These are phyloP conservation scores for Tinospora cordifolia DNA, from an alignment of 164 flowering plant species.

Conservation along the genomic window DNA sequence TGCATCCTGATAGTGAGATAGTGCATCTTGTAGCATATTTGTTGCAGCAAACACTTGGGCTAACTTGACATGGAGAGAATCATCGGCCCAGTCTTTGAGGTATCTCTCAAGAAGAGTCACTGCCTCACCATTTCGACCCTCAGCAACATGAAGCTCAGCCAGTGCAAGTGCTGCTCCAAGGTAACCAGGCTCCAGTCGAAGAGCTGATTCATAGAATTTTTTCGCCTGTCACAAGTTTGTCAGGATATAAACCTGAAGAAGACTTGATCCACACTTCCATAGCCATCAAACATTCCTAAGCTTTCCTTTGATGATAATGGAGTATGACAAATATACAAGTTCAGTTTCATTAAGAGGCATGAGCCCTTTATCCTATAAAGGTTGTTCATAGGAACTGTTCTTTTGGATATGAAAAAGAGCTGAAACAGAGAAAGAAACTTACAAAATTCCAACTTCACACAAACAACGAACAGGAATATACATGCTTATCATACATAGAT, in stretches of 20 bases:
- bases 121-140: conserved; percentile 85
- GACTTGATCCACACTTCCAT: too few relatives aligned
- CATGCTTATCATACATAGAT: too few relatives aligned
- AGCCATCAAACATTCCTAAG: background rate
- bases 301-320: too few relatives aligned
- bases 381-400: too few relatives aligned
- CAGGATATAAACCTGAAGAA: background rate
- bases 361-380: background rate
- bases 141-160: conserved; percentile 88
- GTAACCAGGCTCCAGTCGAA: conserved; percentile 89
- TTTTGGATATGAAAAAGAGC: too few relatives aligned
- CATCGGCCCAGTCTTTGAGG: conserved; percentile 91
- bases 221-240: conserved; percentile 52
- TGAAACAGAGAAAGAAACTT: too few relatives aligned
- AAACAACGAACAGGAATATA: background rate
- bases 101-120: conserved; percentile 77
- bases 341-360: too few relatives aligned
- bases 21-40: conserved; percentile 80
- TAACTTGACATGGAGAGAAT: conserved; percentile 85
- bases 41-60: conserved; percentile 91
- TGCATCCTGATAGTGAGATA: conserved; percentile 89
- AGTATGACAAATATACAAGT: too few relatives aligned
- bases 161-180: conserved; percentile 93
- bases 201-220: conserved; percentile 92
- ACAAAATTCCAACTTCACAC: background rate